Evolutionary conservation across 2,329 filamentous ascomycete genomes (phyloP).

Genomic region (Dendrostoma leiphaemia): DNA sequence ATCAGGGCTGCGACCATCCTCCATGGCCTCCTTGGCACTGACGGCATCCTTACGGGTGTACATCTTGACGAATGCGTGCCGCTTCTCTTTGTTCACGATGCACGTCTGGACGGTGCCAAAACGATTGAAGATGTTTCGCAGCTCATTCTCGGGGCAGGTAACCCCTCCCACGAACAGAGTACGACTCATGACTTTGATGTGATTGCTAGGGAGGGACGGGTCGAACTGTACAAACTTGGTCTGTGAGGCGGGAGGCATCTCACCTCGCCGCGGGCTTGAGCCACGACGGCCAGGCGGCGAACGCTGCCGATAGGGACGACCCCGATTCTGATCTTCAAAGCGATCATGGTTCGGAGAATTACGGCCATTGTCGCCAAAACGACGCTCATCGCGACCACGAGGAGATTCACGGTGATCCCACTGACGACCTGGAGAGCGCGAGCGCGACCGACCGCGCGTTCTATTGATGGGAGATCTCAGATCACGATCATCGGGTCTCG

Average conservation of each 20-base stretch:
- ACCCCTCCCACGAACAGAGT: constrained; percentile 97
- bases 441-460: constrained; percentile 66
- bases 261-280: constrained; percentile 48
- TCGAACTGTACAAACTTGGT: constrained; percentile 81
- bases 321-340: constrained; percentile 52
- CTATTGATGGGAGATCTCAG: constrained; percentile 59
- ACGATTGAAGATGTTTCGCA: constrained; percentile 75
- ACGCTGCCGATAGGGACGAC: constrained; percentile 76
- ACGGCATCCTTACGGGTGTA: constrained; percentile 83
- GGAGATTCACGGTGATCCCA: constrained; percentile 68
- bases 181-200: constrained; percentile 90
- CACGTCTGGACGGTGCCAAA: constrained; percentile 93
- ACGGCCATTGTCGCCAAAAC: constrained; percentile 71
- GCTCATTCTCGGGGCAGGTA: constrained; percentile 78
- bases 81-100: constrained; percentile 97
- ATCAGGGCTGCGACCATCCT: constrained; percentile 70
- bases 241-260: constrained; percentile 37
- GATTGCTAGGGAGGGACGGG: constrained; percentile 65
- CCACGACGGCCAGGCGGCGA: constrained; percentile 72
- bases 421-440: constrained; percentile 74
- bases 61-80: constrained; percentile 99
- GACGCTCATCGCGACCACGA: constrained; percentile 63
- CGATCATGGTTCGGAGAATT: constrained; percentile 60
- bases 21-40: constrained; percentile 81
- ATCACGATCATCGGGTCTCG: constrained; percentile 51